Evolutionary conservation across 768 basidiomycete genomes (phyloP).

Genomic region (Tulasnella calospora): DNA sequence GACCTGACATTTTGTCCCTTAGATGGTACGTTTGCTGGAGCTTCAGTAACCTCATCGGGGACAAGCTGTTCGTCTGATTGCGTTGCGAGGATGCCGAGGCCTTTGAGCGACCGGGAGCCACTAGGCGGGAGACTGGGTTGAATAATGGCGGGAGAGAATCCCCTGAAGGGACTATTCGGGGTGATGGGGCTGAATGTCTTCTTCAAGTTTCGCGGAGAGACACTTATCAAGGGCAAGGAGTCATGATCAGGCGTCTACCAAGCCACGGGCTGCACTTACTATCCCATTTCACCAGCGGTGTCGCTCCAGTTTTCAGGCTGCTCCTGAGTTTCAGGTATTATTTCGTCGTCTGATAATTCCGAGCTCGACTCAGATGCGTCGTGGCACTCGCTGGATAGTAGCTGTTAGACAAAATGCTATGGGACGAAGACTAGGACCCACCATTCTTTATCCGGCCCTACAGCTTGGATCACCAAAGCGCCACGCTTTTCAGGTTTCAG

Average conservation of each 20-base stretch:
- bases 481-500: neutral
- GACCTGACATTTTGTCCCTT: neutral
- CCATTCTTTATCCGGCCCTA: neutral
- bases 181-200: conserved; percentile 9
- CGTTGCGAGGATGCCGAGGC: neutral
- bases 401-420: neutral
- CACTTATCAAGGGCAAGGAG: neutral
- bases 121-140: neutral
- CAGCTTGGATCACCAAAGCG: neutral
- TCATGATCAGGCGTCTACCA: neutral
- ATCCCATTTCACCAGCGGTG: conserved; percentile 9
- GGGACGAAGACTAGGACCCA: neutral
- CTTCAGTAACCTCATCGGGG: conserved; percentile 1
- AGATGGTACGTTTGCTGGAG: neutral
- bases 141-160: neutral
- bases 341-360: neutral
- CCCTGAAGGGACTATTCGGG: neutral
- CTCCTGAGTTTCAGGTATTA: conserved; percentile 21
- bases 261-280: neutral
- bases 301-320: conserved; percentile 18
- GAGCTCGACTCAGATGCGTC: neutral
- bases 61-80: neutral
- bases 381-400: neutral
- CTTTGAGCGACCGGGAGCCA: conserved; percentile 5
- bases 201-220: neutral